Conservation (phyloP, 73 alveolate genomes). For the Paramecium primaurelia region DNA sequence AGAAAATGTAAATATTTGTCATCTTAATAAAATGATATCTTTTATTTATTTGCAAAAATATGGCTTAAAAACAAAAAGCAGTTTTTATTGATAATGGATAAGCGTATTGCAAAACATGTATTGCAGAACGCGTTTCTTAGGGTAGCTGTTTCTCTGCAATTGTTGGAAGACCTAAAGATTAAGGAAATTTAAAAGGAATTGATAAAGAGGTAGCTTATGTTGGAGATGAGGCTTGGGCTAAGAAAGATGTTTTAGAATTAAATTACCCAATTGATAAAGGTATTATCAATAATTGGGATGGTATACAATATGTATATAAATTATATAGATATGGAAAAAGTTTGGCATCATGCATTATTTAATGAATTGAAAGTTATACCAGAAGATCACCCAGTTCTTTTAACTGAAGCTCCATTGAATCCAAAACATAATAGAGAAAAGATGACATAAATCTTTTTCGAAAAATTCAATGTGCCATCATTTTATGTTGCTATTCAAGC, state of each 20-base stretch:
- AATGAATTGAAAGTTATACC: constrained; percentile 94
- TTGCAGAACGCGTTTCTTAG: no score
- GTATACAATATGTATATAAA: background rate
- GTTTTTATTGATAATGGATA: constrained; percentile 67
- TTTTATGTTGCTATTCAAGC: constrained; percentile 94
- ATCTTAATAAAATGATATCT: background rate
- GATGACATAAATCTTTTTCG: constrained; percentile 91
- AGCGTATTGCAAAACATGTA: constrained; percentile 93
- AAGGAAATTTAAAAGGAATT: constrained; percentile 95
- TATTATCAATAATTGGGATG: constrained; percentile 93
- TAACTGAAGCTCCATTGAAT: constrained; percentile 90
- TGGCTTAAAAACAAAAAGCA: constrained; percentile 25
- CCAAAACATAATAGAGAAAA: constrained; percentile 84
- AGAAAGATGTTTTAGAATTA: constrained; percentile 94
- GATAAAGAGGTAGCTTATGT: constrained; percentile 96
- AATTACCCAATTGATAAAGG: constrained; percentile 95
- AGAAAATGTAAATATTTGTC: no score
- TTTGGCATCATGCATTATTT: constrained; percentile 97
- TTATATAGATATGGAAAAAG: constrained; percentile 80
- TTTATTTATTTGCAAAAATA: background rate
- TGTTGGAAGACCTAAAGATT: constrained; percentile 98
- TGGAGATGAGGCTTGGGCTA: constrained; percentile 98
- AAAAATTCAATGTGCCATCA: constrained; percentile 95
- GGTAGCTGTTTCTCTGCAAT: constrained; percentile 97
- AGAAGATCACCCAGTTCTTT: constrained; percentile 87